Evolutionary conservation across 345 rosid species (phyloP), one percentile per base, ranked within the genome.

Genomic region (Angophora floribunda): DNA sequence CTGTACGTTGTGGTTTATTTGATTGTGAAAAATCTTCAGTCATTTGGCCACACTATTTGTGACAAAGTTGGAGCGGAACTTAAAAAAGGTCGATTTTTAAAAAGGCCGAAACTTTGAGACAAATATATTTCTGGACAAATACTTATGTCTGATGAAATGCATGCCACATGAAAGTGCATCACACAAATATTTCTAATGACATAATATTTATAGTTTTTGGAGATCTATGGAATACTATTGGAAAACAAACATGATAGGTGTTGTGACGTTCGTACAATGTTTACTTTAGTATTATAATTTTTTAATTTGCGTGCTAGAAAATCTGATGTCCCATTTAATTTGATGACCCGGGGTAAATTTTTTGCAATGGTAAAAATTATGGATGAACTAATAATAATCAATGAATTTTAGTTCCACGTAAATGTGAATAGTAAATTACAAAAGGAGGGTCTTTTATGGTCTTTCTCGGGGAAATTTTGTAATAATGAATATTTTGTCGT

Each of bases 241-340:
- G 28, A 55, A 55, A 55, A 55, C 6, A 22, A 55, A 55, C 22
- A 55, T 36, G 61, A 12, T 28, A 28, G 26, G 67, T 28, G 2
- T 28, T 12, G 7, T 61, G 13, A 61, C 1, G 26, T 61, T 59
- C 6, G 7, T 28, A 5, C 1, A 14, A 1, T 1, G 16, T 1
- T 61, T 7, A 61, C 16, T 19, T 75, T 75, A 11, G 12, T 4
- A 6, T 11, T 4, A 36, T 75, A 3, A 41, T 4, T 19, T 57
- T 57, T 57, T 2, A 9, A 22, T 5, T 2, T 24, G 12, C 21
- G 61, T 4, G 11, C 10, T 4, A 13, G 12, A 59, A 24, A 59
- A 59, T 24, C 14, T 26, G 13, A 59, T 3, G 6, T 24, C 3
- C 4, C 6, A 24, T 57, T 57, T 8, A 57, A 57, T 8, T 36